phyloP scores from a whole-genome alignment of 192 early-diverging fungal genomes.

The Chytriomyces sp. region DNA sequence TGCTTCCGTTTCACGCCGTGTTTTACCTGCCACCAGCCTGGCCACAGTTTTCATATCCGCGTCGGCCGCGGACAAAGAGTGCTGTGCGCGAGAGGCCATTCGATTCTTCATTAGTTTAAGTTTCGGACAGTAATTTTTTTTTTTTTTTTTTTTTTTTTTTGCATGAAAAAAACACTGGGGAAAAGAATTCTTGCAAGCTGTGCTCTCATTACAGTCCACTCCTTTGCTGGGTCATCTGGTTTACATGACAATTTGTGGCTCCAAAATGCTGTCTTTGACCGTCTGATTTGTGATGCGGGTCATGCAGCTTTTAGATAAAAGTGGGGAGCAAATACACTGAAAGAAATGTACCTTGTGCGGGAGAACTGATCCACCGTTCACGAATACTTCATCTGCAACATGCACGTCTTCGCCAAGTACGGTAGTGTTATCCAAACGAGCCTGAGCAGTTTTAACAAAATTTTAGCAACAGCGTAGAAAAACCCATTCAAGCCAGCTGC shows the following conservation, averaged over 20 bases:
- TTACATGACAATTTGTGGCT: conserved; percentile 94
- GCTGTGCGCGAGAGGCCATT: no score
- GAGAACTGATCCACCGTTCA: conserved; percentile 95
- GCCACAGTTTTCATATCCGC: no score
- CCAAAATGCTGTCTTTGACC: conserved; percentile 84
- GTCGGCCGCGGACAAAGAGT: no score
- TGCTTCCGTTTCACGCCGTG: no score
- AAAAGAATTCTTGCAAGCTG: no score
- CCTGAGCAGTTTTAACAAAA: conserved; percentile 21
- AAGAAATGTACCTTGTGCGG: conserved; percentile 77
- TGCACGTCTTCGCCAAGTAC: conserved; percentile 98
- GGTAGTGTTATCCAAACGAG: conserved; percentile 90
- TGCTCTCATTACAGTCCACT: no score
- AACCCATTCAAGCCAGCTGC: not conserved
- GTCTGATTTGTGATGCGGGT: conserved; percentile 38
- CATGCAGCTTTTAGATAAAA: not conserved
- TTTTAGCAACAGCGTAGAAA: conserved; percentile 13
- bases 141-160: no score
- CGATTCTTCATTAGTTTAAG: no score
- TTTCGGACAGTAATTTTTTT: no score
- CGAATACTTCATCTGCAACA: conserved; percentile 88
- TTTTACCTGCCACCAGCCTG: no score
- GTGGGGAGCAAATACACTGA: not conserved
- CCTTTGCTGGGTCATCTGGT: not conserved
- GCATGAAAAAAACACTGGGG: no score